These are phyloP conservation scores for Ascochyta pisi DNA, from an alignment of 2,329 filamentous ascomycete species.

Conservation along the genomic window DNA sequence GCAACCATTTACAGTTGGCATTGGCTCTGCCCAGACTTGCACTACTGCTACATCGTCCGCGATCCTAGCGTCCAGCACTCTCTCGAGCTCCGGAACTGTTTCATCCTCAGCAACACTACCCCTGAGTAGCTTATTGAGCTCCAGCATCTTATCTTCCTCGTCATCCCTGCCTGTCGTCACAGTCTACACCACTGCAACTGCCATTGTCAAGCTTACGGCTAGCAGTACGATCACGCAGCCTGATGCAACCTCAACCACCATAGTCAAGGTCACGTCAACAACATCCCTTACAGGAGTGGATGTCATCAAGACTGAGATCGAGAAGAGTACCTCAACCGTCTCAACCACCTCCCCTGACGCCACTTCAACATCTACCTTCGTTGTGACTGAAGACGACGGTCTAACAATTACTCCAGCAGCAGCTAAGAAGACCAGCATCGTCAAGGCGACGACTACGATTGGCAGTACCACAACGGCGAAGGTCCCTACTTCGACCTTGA, in stretches of 20 bases:
- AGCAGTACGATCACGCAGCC: conserved; percentile 27
- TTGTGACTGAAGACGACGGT: conserved; percentile 35
- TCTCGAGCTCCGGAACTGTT: background rate
- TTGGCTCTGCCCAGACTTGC: conserved; percentile 38
- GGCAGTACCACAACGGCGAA: conserved; percentile 22
- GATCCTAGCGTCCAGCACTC: background rate
- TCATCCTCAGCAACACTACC: background rate
- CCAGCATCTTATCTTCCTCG: background rate
- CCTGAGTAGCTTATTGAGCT: conserved; percentile 13
- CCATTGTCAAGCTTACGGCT: conserved; percentile 25
- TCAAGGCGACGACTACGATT: conserved; percentile 17
- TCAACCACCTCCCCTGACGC: conserved; percentile 38
- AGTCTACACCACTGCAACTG: conserved; percentile 26
- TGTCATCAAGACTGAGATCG: conserved; percentile 17
- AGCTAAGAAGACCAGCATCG: conserved; percentile 20
- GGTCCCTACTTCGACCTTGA: conserved; percentile 22
- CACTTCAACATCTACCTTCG: conserved; percentile 24
- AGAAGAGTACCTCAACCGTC: conserved; percentile 33
- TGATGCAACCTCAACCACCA: conserved; percentile 29
- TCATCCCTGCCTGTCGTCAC: conserved; percentile 20
- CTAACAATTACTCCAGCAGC: conserved; percentile 26
- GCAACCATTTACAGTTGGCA: conserved; percentile 47
- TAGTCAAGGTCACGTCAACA: conserved; percentile 22
- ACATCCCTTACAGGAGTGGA: conserved; percentile 22
- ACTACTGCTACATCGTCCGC: conserved; percentile 26